phyloP scores from a whole-genome alignment of 768 basidiomycete genomes.

The Asterophora parasitica region DNA sequence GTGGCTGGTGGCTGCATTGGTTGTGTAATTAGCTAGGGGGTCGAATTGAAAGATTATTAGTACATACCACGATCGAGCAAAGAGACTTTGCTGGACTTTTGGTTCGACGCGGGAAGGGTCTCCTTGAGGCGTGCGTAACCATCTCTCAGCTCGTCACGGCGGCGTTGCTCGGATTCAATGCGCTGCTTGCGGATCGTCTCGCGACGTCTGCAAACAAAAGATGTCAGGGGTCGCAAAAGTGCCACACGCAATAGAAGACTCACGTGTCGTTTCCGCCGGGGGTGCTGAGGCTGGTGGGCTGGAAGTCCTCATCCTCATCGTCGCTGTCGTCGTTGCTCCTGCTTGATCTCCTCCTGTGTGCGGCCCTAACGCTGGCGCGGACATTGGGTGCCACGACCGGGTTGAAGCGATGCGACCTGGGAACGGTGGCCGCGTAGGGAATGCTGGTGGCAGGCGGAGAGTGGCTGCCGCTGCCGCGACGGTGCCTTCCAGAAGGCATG shows the following conservation, averaged over 20 bases:
- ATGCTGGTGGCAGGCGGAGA: slow-evolving; percentile 37
- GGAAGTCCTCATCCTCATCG: slow-evolving; percentile 74
- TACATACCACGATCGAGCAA: slow-evolving; percentile 76
- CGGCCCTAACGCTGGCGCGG: slow-evolving; percentile 45
- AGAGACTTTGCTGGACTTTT: slow-evolving; percentile 91
- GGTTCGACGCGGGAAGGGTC: slow-evolving; percentile 82
- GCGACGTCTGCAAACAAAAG: slow-evolving; percentile 49
- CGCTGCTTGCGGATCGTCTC: slow-evolving; percentile 90
- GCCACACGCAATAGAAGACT: slow-evolving; percentile 16
- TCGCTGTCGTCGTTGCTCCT: slow-evolving; percentile 64
- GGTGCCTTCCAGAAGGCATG: slow-evolving; percentile 56
- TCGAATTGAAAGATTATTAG: not conserved
- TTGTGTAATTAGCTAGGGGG: slow-evolving; percentile 12
- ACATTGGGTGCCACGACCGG: slow-evolving; percentile 59
- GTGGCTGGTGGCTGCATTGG: slow-evolving; percentile 64
- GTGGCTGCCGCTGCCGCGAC: slow-evolving; percentile 64
- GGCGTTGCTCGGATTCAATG: slow-evolving; percentile 90
- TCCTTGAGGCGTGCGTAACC: slow-evolving; percentile 90
- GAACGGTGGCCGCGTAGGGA: slow-evolving; percentile 56
- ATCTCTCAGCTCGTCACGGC: slow-evolving; percentile 89
- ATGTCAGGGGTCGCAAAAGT: not conserved
- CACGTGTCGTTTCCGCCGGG: slow-evolving; percentile 49
- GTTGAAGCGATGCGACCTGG: slow-evolving; percentile 76
- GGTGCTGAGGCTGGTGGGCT: slow-evolving; percentile 37
- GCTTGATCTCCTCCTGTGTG: slow-evolving; percentile 40